Conservation (phyloP, 345 rosid species). For the Arabis hirsuta region DNA sequence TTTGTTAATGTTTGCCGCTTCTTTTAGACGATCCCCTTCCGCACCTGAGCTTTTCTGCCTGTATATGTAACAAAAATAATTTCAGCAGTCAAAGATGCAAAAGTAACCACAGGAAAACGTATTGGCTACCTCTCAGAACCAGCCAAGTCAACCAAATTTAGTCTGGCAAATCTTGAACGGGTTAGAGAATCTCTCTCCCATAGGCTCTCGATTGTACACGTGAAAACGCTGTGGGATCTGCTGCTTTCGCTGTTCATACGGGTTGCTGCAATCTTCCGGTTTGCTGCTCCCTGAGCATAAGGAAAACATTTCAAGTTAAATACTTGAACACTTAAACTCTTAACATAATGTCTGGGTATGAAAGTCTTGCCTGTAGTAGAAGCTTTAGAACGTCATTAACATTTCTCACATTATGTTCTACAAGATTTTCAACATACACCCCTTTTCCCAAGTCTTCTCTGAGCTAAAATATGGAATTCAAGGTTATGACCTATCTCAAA, state of each 20-base stretch:
- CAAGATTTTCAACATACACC: slow-evolving; percentile 88
- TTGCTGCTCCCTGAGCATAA: slow-evolving; percentile 72
- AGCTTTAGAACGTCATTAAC: slow-evolving; percentile 80
- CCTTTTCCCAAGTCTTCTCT: slow-evolving; percentile 91
- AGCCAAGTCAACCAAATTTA: slow-evolving; percentile 94
- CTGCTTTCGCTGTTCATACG: slow-evolving; percentile 96
- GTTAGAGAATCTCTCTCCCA: slow-evolving; percentile 91
- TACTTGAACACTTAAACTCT: slow-evolving; percentile 33
- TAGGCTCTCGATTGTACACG: slow-evolving; percentile 86
- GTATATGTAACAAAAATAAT: slow-evolving; percentile 35
- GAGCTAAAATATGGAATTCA: slow-evolving; percentile 62
- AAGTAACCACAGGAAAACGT: not conserved
- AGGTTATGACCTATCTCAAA: slow-evolving; percentile 40
- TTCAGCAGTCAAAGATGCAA: slow-evolving; percentile 29
- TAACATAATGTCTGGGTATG: slow-evolving; percentile 21
- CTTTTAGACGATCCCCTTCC: slow-evolving; percentile 96
- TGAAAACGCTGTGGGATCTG: slow-evolving; percentile 96
- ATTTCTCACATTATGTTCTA: slow-evolving; percentile 64
- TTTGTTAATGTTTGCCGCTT: slow-evolving; percentile 95
- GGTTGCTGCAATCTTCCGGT: slow-evolving; percentile 89
- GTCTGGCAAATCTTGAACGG: slow-evolving; percentile 84
- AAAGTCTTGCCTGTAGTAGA: slow-evolving; percentile 62
- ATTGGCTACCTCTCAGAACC: slow-evolving; percentile 91
- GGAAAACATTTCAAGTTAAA: slow-evolving; percentile 18
- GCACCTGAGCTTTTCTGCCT: slow-evolving; percentile 99